Conservation (phyloP, 2,329 filamentous ascomycete species). For the Hypoxylon sp. region DNA sequence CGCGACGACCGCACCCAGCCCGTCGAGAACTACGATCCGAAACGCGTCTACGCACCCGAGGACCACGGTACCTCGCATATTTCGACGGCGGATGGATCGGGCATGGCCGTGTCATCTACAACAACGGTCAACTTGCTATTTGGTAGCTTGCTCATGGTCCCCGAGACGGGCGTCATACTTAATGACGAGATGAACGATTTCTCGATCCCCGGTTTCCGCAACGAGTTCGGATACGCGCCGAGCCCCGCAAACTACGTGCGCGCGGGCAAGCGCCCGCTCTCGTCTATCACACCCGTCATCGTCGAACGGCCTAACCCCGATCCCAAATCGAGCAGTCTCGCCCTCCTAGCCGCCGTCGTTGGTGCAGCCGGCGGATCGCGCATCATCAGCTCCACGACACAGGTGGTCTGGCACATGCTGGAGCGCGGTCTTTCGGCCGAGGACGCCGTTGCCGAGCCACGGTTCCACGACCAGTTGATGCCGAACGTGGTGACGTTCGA, state of each 20-base stretch:
- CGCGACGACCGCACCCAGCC: constrained; percentile 79
- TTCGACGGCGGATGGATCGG: constrained; percentile 78
- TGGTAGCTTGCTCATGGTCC: constrained; percentile 83
- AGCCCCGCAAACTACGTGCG: constrained; percentile 85
- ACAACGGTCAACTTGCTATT: constrained; percentile 92
- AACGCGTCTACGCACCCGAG: constrained; percentile 74
- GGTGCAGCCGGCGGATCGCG: constrained; percentile 86
- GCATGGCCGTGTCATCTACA: constrained; percentile 84
- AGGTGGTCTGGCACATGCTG: constrained; percentile 80
- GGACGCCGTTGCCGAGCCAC: constrained; percentile 74
- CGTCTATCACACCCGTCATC: constrained; percentile 85
- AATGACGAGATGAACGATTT: constrained; percentile 85
- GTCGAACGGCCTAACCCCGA: constrained; percentile 67
- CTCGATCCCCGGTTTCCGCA: constrained; percentile 81
- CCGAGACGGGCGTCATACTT: constrained; percentile 85
- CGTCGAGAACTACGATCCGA: constrained; percentile 80
- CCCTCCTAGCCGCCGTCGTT: constrained; percentile 74
- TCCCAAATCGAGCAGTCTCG: constrained; percentile 57
- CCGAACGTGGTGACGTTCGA: constrained; percentile 80
- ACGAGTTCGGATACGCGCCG: constrained; percentile 89
- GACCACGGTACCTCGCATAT: constrained; percentile 83
- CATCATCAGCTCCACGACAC: constrained; percentile 85
- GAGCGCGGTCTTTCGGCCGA: constrained; percentile 72
- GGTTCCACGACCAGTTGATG: constrained; percentile 86
- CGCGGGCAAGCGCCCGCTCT: constrained; percentile 85